These are phyloP conservation scores for Penicillium sp. DNA, from an alignment of 2,329 filamentous ascomycete species.

Conservation along the genomic window DNA sequence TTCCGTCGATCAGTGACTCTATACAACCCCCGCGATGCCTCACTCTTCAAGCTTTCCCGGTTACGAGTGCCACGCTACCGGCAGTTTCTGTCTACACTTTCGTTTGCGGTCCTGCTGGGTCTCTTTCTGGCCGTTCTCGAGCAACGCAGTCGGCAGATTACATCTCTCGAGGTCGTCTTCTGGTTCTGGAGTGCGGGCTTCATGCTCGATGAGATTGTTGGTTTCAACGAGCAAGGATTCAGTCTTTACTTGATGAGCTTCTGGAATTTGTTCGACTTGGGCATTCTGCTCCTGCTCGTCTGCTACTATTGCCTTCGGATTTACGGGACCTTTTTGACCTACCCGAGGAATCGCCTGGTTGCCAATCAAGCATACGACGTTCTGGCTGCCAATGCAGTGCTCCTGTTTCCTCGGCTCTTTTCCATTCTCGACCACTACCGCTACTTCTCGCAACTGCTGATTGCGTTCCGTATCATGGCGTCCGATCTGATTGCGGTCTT, in stretches of 20 bases:
- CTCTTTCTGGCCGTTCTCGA: slow-evolving; percentile 83
- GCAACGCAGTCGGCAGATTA: slow-evolving; percentile 77
- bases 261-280: slow-evolving; percentile 94
- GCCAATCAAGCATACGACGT: slow-evolving; percentile 90
- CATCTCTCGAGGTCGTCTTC: slow-evolving; percentile 81
- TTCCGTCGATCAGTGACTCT: slow-evolving; percentile 75
- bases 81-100: slow-evolving; percentile 85
- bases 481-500: slow-evolving; percentile 85
- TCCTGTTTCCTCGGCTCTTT: slow-evolving; percentile 88
- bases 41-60: slow-evolving; percentile 86
- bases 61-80: slow-evolving; percentile 89
- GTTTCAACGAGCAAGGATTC: slow-evolving; percentile 95
- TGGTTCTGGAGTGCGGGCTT: slow-evolving; percentile 98
- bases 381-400: slow-evolving; percentile 85
- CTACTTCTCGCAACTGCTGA: slow-evolving; percentile 92
- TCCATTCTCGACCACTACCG: slow-evolving; percentile 92
- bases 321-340: slow-evolving; percentile 82
- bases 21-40: slow-evolving; percentile 89
- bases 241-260: slow-evolving; percentile 97
- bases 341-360: slow-evolving; percentile 67
- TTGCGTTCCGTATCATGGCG: slow-evolving; percentile 93
- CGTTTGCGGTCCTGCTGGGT: slow-evolving; percentile 79
- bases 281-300: slow-evolving; percentile 82
- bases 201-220: slow-evolving; percentile 94
- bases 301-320: slow-evolving; percentile 88